These are phyloP conservation scores for Pterula multifida DNA, from an alignment of 1,284 basidiomycete genomes.

Conservation along the genomic window DNA sequence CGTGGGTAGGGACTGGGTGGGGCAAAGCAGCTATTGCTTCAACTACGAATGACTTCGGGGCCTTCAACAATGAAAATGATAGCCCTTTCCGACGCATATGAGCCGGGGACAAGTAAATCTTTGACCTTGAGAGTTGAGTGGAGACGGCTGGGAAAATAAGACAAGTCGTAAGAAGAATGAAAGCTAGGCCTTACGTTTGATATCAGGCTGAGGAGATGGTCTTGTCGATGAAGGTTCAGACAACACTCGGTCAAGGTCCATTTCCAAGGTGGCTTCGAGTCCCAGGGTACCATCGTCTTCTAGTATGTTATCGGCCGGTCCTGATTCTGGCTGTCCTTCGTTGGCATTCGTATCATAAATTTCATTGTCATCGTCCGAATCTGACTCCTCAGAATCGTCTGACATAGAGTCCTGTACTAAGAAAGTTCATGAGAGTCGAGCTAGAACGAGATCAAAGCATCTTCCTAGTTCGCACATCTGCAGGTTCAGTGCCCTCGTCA, in stretches of 20 bases:
- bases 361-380: slow-evolving; percentile 43
- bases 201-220: slow-evolving; percentile 18
- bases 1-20: slow-evolving; percentile 79
- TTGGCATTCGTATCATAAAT: slow-evolving; percentile 20
- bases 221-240: slow-evolving; percentile 18
- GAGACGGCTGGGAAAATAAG: slow-evolving; percentile 5
- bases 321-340: not conserved
- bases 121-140: slow-evolving; percentile 23
- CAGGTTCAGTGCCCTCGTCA: slow-evolving; percentile 50
- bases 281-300: slow-evolving; percentile 16
- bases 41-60: slow-evolving; percentile 62
- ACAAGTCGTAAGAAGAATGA: slow-evolving; percentile 4
- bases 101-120: slow-evolving; percentile 51
- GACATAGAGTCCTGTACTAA: slow-evolving; percentile 30
- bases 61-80: slow-evolving; percentile 17
- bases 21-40: slow-evolving; percentile 90
- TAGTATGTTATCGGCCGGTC: not conserved
- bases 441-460: slow-evolving; percentile 6
- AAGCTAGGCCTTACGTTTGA: slow-evolving; percentile 10
- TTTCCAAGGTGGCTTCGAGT: not conserved
- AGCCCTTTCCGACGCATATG: slow-evolving; percentile 35
- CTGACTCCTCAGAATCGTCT: slow-evolving; percentile 47
- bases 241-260: slow-evolving; percentile 16
- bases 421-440: not conserved
- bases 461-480: slow-evolving; percentile 31